A percentile compares a stretch with the other conserved stretches of the same genome.
Conservation (phyloP, 192 early-diverging fungal species). For the Podila verticillata region DNA sequence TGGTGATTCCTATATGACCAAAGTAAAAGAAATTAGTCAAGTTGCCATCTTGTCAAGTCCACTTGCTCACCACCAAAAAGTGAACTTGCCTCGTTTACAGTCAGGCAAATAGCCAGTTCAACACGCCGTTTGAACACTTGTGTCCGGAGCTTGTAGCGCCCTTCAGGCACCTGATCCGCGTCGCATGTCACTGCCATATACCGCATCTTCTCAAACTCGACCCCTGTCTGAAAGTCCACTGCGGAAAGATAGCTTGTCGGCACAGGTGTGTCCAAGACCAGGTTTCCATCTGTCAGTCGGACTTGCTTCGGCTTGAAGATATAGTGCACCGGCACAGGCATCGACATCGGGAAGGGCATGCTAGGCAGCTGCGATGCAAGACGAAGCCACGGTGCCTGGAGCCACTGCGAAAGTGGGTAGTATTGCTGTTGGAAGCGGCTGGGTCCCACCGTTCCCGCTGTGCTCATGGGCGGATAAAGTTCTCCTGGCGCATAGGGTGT, state of each 20-base stretch:
- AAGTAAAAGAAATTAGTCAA: background rate
- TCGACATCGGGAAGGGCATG: constrained; percentile 36
- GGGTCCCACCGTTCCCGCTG: constrained; percentile 4
- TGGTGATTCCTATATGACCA: constrained; percentile 48
- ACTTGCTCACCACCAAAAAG: background rate
- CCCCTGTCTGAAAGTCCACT: constrained; percentile 56
- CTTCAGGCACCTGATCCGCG: constrained; percentile 63
- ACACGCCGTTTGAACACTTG: constrained; percentile 74
- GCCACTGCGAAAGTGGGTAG: constrained; percentile 46
- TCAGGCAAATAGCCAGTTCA: constrained; percentile 92
- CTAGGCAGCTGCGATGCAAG: constrained; percentile 13
- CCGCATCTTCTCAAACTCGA: constrained; percentile 75
- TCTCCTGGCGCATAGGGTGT: constrained; percentile 37
- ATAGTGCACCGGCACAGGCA: constrained; percentile 41
- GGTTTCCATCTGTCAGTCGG: constrained; percentile 70
- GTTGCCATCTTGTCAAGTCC: background rate
- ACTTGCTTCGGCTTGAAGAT: constrained; percentile 58
- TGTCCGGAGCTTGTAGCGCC: constrained; percentile 71
- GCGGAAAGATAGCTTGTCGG: constrained; percentile 62
- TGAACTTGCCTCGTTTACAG: constrained; percentile 74
- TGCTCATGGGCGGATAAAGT: constrained; percentile 31
- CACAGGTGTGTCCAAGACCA: constrained; percentile 72
- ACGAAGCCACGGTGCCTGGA: constrained; percentile 45
- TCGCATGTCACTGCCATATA: constrained; percentile 80
- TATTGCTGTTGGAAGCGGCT: constrained; percentile 13